These are phyloP conservation scores for Aspergillus tubingensis DNA, from an alignment of 2,329 filamentous ascomycete genomes.

Conservation along the genomic window DNA sequence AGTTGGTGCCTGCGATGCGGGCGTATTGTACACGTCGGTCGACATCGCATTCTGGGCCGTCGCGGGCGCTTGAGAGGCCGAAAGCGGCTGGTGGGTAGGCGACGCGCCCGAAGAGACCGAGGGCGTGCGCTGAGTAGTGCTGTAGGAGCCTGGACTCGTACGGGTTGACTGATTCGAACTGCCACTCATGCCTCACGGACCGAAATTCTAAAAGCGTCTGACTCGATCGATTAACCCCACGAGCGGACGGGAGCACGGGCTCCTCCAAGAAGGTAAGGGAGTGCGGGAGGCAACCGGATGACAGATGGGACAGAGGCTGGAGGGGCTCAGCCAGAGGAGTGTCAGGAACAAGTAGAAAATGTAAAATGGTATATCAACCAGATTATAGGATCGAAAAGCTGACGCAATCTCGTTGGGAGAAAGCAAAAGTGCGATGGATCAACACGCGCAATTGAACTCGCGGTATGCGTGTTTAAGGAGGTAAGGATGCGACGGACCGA, in stretches of 20 bases:
- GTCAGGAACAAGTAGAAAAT: conserved; percentile 3
- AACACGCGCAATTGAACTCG: conserved; percentile 9
- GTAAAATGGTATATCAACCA: neutral
- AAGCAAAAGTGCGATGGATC: conserved; percentile 11
- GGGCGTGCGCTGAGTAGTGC: conserved; percentile 41
- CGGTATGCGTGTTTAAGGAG: conserved; percentile 11
- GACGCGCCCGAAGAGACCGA: conserved; percentile 44
- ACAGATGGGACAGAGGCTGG: conserved; percentile 12
- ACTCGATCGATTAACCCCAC: conserved; percentile 16
- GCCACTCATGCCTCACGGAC: conserved; percentile 43
- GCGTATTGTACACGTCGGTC: conserved; percentile 45
- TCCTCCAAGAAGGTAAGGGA: conserved; percentile 18
- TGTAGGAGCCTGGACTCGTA: conserved; percentile 44
- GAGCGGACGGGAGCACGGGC: conserved; percentile 18
- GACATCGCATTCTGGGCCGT: conserved; percentile 47
- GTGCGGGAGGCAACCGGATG: conserved; percentile 16
- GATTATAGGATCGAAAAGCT: neutral
- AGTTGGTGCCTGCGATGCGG: conserved; percentile 38
- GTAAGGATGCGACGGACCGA: conserved; percentile 25
- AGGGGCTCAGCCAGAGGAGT: neutral
- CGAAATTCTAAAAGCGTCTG: conserved; percentile 11
- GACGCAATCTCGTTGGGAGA: neutral
- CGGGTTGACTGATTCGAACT: conserved; percentile 45
- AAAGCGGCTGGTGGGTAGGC: conserved; percentile 37
- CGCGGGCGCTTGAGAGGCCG: conserved; percentile 37